These are phyloP conservation scores for Trypethelium eluteriae DNA, from an alignment of 495 filamentous ascomycete genomes.

Conservation along the genomic window DNA sequence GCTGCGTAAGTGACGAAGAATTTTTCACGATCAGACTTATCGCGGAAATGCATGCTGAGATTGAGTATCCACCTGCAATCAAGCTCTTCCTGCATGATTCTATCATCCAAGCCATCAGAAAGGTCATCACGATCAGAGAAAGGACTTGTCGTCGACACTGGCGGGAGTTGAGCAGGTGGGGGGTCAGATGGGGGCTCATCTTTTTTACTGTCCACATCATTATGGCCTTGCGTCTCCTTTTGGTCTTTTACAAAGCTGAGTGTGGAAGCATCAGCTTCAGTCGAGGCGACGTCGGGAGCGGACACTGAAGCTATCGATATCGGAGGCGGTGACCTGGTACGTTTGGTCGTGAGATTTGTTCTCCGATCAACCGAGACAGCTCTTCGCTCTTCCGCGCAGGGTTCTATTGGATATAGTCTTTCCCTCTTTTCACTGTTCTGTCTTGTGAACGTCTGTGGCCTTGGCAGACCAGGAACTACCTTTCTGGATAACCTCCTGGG, in stretches of 20 bases:
- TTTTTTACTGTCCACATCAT: conserved; percentile 2
- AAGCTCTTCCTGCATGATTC: conserved; percentile 62
- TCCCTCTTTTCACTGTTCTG: conserved; percentile 73
- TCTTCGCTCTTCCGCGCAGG: conserved; percentile 54
- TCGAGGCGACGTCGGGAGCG: conserved; percentile 26
- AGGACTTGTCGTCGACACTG: background rate
- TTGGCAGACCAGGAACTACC: conserved; percentile 72
- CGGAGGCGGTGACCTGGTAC: conserved; percentile 34
- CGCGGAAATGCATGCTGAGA: conserved; percentile 96
- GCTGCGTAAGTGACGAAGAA: conserved; percentile 96
- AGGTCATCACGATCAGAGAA: conserved; percentile 39
- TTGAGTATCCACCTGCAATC: conserved; percentile 93
- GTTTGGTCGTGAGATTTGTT: conserved; percentile 28
- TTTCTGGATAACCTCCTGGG: conserved; percentile 51
- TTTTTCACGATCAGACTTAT: conserved; percentile 89
- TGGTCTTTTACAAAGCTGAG: conserved; percentile 13
- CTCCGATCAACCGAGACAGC: conserved; percentile 64
- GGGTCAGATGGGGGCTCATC: background rate
- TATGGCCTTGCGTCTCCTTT: conserved; percentile 9
- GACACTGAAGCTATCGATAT: conserved; percentile 31
- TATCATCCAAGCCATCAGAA: conserved; percentile 25
- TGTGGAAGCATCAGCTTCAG: conserved; percentile 10
- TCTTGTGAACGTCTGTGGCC: conserved; percentile 67
- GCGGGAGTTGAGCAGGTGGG: background rate
- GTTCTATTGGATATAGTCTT: conserved; percentile 56